Percentiles rank a stretch among this genome's conserved stretches.
Conservation (phyloP, 352 stramenopile genomes). For the Phytophthora agathidicida region DNA sequence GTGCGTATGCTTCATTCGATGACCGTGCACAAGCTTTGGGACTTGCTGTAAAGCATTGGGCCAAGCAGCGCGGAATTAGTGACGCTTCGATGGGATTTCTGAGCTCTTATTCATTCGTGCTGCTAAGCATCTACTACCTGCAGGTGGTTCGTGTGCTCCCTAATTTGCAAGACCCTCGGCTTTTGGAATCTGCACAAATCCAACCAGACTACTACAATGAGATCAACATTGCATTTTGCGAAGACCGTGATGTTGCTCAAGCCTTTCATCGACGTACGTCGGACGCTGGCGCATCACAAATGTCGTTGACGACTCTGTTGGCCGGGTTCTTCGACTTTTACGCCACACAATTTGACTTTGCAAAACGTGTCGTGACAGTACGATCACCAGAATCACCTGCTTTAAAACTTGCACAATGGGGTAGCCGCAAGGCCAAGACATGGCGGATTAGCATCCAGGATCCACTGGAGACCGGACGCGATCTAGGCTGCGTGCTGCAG, state of each 20-base stretch:
- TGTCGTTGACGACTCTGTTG: slow-evolving; percentile 86
- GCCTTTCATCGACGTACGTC: slow-evolving; percentile 42
- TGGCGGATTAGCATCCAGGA: slow-evolving; percentile 91
- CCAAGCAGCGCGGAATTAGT: slow-evolving; percentile 96
- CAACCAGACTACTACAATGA: slow-evolving; percentile 47
- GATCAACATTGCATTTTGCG: slow-evolving; percentile 80
- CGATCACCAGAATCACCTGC: slow-evolving; percentile 50
- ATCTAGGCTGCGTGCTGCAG: slow-evolving; percentile 83
- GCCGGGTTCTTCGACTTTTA: slow-evolving; percentile 97
- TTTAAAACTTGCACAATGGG: slow-evolving; percentile 56
- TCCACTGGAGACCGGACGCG: slow-evolving; percentile 75
- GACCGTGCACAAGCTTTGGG: slow-evolving; percentile 87
- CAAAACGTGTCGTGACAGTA: slow-evolving; percentile 93
- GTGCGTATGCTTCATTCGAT: slow-evolving; percentile 80
- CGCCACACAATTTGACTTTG: slow-evolving; percentile 96
- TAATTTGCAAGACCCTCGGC: slow-evolving; percentile 90
- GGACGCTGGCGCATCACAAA: not conserved
- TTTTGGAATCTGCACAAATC: slow-evolving; percentile 53
- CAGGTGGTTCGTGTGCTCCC: slow-evolving; percentile 92
- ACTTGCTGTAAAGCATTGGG: slow-evolving; percentile 98
- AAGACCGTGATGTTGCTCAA: slow-evolving; percentile 41
- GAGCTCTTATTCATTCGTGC: slow-evolving; percentile 98
- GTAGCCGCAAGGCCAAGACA: slow-evolving; percentile 50
- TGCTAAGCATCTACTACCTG: slow-evolving; percentile 98
- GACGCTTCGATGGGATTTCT: slow-evolving; percentile 95